Evolutionary conservation across 306 rosid species (phyloP).

Genomic region (Cyclanthera cordifolia): DNA sequence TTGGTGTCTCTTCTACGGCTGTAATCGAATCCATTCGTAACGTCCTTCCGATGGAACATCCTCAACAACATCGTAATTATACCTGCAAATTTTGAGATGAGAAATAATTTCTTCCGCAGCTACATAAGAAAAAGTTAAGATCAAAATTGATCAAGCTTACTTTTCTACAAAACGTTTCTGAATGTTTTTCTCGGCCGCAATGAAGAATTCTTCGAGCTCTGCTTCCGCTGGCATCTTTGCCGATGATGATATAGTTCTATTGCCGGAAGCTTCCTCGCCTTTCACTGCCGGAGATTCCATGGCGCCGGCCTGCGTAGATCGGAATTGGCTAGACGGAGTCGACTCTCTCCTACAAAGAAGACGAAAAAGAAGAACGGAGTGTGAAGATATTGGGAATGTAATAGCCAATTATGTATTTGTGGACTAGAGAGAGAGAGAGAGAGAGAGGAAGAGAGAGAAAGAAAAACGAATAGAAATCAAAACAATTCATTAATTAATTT

Average conservation of each 20-base stretch:
- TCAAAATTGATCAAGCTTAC: slow-evolving; percentile 29
- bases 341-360: slow-evolving; percentile 45
- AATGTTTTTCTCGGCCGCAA: slow-evolving; percentile 48
- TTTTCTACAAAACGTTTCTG: slow-evolving; percentile 42
- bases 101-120: background rate
- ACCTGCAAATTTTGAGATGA: slow-evolving; percentile 32
- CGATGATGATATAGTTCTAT: slow-evolving; percentile 11
- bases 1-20: slow-evolving; percentile 29
- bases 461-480: background rate
- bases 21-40: slow-evolving; percentile 67
- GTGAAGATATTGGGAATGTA: slow-evolving; percentile 9
- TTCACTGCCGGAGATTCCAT: slow-evolving; percentile 23
- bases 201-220: slow-evolving; percentile 75
- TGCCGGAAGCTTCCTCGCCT: slow-evolving; percentile 28
- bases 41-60: slow-evolving; percentile 82
- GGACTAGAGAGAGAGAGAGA: background rate
- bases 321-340: slow-evolving; percentile 38
- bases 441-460: background rate
- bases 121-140: slow-evolving; percentile 6
- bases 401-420: background rate
- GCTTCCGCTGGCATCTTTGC: slow-evolving; percentile 43
- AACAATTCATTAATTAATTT: background rate
- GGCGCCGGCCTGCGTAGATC: slow-evolving; percentile 29
- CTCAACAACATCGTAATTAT: slow-evolving; percentile 60
- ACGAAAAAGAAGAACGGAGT: background rate